Evolutionary conservation across 176 grass and related monocot genomes (phyloP).

Genomic region (Microstegium vimineum): DNA sequence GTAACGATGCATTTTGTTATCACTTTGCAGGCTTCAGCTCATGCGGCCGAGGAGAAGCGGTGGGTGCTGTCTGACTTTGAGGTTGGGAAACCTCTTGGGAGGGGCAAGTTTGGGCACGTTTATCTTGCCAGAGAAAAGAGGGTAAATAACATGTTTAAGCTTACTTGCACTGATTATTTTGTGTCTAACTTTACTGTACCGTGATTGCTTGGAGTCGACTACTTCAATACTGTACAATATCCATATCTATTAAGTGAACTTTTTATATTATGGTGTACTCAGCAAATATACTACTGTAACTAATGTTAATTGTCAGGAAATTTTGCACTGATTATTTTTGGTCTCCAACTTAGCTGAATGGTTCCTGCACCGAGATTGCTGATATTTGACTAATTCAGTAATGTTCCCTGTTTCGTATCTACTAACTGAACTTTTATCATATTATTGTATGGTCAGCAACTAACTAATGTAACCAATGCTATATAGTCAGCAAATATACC

Average conservation of each 20-base stretch:
- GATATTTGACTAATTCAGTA: background rate
- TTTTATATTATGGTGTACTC: background rate
- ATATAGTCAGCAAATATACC: background rate
- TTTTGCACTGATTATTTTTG: background rate
- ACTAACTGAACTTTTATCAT: background rate
- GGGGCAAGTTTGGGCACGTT: conserved; percentile 96
- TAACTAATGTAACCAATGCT: too few relatives aligned
- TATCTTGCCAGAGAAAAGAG: conserved; percentile 89
- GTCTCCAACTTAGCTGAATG: background rate
- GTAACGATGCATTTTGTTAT: background rate
- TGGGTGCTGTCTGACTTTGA: conserved; percentile 84
- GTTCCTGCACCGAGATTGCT: background rate
- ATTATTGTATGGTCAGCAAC: background rate
- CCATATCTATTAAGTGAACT: background rate
- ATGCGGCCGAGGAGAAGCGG: conserved; percentile 52
- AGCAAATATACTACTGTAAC: background rate
- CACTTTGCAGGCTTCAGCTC: conserved; percentile 32
- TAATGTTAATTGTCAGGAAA: background rate
- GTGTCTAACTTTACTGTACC: background rate
- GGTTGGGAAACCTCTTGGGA: conserved; percentile 81
- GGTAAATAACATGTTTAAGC: conserved; percentile 32
- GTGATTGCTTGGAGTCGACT: background rate
- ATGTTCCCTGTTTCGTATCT: background rate
- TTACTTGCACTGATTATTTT: background rate
- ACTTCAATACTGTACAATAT: background rate